Percentiles rank a stretch among this genome's conserved stretches.
Evolutionary conservation across 306 rosid species (phyloP).

Genomic region (Citrullus colocynthis): DNA sequence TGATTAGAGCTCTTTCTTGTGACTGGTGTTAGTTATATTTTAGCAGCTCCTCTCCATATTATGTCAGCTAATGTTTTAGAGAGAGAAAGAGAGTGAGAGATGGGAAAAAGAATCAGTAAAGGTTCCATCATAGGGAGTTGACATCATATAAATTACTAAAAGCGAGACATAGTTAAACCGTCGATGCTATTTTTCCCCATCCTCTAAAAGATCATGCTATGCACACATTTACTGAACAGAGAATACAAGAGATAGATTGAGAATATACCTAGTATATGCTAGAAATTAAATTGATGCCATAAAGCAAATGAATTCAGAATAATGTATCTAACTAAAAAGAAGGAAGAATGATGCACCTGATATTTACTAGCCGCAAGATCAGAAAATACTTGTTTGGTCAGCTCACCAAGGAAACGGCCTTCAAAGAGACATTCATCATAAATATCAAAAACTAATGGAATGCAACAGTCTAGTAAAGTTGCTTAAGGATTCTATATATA

Average conservation of each 20-base stretch:
- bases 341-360: constrained; percentile 46
- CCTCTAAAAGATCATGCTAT: neutral
- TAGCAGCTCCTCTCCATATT: neutral
- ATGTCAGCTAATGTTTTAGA: neutral
- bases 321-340: constrained; percentile 1
- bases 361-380: constrained; percentile 93
- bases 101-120: neutral
- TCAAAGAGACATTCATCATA: neutral
- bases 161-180: neutral
- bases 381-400: constrained; percentile 84
- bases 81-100: too few species aligned
- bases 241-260: neutral
- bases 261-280: neutral
- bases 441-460: neutral
- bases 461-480: neutral
- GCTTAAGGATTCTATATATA: neutral
- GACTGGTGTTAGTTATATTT: neutral
- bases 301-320: neutral
- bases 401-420: constrained; percentile 96
- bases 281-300: neutral
- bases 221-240: neutral
- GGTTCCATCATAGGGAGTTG: neutral
- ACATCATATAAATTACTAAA: neutral
- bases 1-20: neutral
- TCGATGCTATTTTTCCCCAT: neutral